A percentile compares a stretch with the other conserved stretches of the same genome.
Evolutionary conservation across 75 land plant species (phyloP).

Genomic region (Cunninghamia lanceolata): DNA sequence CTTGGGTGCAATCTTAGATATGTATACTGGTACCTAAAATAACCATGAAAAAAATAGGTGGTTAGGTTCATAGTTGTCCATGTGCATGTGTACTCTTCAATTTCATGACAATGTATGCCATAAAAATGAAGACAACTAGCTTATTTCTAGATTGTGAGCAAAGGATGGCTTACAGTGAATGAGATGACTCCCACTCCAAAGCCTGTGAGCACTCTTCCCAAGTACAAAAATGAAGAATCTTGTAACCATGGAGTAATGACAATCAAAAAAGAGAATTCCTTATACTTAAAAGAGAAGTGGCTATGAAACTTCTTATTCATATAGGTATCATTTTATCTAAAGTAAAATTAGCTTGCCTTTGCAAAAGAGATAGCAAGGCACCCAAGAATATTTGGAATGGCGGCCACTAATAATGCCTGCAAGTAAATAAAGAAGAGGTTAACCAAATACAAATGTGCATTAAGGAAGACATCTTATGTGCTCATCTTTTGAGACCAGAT

Average conservation of each 20-base stretch:
- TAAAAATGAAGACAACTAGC: neutral
- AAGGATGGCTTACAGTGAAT: no score
- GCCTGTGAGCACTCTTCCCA: conserved; percentile 39
- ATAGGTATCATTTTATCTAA: neutral
- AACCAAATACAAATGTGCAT: neutral
- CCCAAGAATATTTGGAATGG: no score
- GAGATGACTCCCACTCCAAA: conserved; percentile 52
- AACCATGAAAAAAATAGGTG: neutral
- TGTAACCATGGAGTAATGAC: conserved; percentile 12
- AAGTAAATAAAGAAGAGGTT: neutral
- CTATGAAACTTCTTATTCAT: conserved; percentile 1
- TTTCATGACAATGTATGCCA: neutral
- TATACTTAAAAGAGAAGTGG: neutral
- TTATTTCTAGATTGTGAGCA: neutral
- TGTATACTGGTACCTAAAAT: conserved; percentile 63
- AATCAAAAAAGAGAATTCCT: neutral
- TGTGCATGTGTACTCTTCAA: neutral
- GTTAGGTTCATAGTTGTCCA: neutral
- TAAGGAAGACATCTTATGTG: no score
- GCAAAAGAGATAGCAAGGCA: conserved; percentile 71
- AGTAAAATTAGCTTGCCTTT: conserved; percentile 25
- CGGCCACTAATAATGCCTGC: conserved; percentile 9
- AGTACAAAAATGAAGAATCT: conserved; percentile 28
- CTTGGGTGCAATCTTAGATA: conserved; percentile 71
- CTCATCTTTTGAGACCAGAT: no score